Evolutionary conservation across 768 basidiomycete genomes (phyloP).

Genomic region (Termitomyces sp.): DNA sequence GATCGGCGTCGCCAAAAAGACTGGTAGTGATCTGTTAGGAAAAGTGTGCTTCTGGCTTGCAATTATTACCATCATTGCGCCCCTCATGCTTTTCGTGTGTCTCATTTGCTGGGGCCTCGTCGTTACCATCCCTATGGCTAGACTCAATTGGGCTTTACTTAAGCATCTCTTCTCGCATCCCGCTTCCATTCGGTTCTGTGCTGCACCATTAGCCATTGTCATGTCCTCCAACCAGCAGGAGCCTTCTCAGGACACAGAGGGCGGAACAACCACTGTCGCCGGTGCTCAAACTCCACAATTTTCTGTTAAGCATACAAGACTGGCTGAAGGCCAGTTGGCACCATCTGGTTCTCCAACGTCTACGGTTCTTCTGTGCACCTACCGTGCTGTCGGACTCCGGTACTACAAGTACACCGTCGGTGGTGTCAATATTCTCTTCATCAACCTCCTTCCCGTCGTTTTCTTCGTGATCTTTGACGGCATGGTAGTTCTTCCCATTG

Average conservation of each 20-base stretch:
- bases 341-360: conserved; percentile 80
- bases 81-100: conserved; percentile 85
- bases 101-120: conserved; percentile 93
- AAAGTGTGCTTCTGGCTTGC: conserved; percentile 79
- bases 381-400: conserved; percentile 82
- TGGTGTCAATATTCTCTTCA: conserved; percentile 96
- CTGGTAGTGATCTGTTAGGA: conserved; percentile 55
- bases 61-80: conserved; percentile 77
- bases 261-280: conserved; percentile 18
- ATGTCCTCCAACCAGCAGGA: conserved; percentile 31
- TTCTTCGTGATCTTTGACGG: conserved; percentile 97
- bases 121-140: conserved; percentile 97
- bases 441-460: conserved; percentile 90
- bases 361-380: conserved; percentile 92
- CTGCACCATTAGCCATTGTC: conserved; percentile 74
- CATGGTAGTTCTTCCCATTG: conserved; percentile 71
- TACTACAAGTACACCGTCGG: conserved; percentile 99
- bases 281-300: conserved; percentile 38
- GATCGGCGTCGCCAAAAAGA: conserved; percentile 29
- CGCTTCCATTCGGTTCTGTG: conserved; percentile 86
- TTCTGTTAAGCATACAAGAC: conserved; percentile 66
- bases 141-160: conserved; percentile 92
- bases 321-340: conserved; percentile 86
- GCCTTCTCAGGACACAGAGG: conserved; percentile 24
- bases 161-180: conserved; percentile 78